phyloP scores from a whole-genome alignment of 176 grass and related monocot genomes.

The Paspalum notatum region DNA sequence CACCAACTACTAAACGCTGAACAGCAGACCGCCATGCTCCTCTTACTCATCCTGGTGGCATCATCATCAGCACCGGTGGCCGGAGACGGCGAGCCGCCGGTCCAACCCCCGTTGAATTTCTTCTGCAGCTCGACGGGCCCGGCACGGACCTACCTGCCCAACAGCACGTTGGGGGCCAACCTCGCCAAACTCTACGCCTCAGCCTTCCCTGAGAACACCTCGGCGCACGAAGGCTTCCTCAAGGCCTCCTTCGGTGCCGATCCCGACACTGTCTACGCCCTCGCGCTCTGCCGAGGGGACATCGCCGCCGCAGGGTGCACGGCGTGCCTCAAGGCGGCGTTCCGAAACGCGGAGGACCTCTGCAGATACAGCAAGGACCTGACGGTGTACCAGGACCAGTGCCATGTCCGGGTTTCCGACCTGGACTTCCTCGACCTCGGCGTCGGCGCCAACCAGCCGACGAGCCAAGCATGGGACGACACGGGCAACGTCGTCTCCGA shows the following conservation, averaged over 20 bases:
- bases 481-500: neutral
- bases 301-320: too few species aligned
- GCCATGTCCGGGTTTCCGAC: neutral
- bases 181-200: neutral
- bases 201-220: neutral
- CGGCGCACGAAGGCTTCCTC: neutral
- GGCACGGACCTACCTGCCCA: neutral
- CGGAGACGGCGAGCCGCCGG: too few species aligned
- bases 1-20: neutral
- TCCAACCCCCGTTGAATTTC: neutral
- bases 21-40: neutral
- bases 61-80: neutral
- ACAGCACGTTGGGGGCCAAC: conserved; percentile 17
- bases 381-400: neutral
- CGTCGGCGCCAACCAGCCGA: neutral
- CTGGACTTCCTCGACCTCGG: neutral
- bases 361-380: neutral
- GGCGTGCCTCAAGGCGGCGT: neutral
- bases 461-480: neutral
- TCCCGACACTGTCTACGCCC: neutral
- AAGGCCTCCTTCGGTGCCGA: neutral
- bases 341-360: neutral
- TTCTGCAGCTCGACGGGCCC: neutral
- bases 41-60: neutral
- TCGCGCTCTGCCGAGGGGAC: too few species aligned